Conservation (phyloP, 2,329 filamentous ascomycete genomes). For the Penicillium expansum region DNA sequence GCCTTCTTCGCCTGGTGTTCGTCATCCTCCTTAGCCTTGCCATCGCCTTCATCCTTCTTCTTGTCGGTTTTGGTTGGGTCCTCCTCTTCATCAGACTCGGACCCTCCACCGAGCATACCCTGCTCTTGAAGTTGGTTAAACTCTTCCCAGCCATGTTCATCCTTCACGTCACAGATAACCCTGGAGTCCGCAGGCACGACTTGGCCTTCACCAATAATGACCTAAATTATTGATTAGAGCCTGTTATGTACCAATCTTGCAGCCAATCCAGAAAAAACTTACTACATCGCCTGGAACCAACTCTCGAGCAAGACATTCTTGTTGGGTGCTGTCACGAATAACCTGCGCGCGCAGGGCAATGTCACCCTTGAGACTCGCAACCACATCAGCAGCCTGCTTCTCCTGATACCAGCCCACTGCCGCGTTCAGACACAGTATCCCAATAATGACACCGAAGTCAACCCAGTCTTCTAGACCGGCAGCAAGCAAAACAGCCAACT, state of each 20-base stretch:
- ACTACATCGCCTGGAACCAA: conserved; percentile 75
- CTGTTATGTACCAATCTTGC: background rate
- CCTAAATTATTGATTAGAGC: conserved; percentile 40
- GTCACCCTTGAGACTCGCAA: conserved; percentile 72
- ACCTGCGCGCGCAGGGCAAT: conserved; percentile 71
- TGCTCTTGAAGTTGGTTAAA: conserved; percentile 63
- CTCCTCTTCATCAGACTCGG: conserved; percentile 53
- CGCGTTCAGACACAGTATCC: conserved; percentile 71
- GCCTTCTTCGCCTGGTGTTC: conserved; percentile 15
- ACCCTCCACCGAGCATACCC: conserved; percentile 54
- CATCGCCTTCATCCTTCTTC: conserved; percentile 41
- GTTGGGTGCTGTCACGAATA: conserved; percentile 63
- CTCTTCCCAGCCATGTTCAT: conserved; percentile 64
- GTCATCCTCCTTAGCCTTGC: conserved; percentile 10
- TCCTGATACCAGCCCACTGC: conserved; percentile 78
- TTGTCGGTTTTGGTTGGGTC: conserved; percentile 55
- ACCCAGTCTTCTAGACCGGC: conserved; percentile 73
- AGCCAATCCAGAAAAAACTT: conserved; percentile 33
- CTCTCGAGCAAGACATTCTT: conserved; percentile 67
- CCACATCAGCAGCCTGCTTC: conserved; percentile 75
- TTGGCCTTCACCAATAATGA: conserved; percentile 68
- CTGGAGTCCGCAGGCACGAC: conserved; percentile 68
- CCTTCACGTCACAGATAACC: conserved; percentile 69
- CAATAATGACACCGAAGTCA: conserved; percentile 74
- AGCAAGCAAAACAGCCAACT: conserved; percentile 70